Percentiles rank a stretch among this genome's conserved stretches.
phyloP scores from a whole-genome alignment of 2,329 filamentous ascomycete genomes.

The Colletotrichum higginsianum region DNA sequence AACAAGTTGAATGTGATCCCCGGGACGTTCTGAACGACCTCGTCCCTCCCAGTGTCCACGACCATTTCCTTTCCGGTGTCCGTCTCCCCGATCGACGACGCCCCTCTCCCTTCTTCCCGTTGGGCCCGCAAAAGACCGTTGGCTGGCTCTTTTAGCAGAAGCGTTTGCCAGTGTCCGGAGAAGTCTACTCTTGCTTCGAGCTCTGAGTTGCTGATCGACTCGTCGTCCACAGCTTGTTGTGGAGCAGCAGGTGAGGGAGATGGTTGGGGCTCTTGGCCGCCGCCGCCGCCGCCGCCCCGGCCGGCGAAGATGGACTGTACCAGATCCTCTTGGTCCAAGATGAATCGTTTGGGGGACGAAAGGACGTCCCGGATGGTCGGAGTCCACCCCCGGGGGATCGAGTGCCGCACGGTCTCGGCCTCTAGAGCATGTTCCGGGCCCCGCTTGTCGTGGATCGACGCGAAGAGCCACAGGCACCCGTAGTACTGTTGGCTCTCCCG shows the following conservation, averaged over 20 bases:
- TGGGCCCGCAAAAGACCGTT: neutral
- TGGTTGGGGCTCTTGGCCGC: neutral
- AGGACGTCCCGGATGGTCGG: neutral
- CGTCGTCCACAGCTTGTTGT: neutral
- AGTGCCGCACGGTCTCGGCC: slow-evolving; percentile 9
- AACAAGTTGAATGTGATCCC: neutral
- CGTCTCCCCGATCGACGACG: neutral
- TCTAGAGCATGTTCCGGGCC: slow-evolving; percentile 1
- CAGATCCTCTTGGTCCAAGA: neutral
- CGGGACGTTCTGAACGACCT: neutral
- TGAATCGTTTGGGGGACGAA: slow-evolving; percentile 1
- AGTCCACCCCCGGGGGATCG: slow-evolving; percentile 1
- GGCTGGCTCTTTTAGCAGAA: neutral
- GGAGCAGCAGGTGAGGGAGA: neutral
- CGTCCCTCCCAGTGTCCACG: slow-evolving; percentile 2
- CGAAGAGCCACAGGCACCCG: slow-evolving; percentile 11
- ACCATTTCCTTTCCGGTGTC: slow-evolving; percentile 17
- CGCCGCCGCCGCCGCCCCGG: neutral
- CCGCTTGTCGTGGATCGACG: slow-evolving; percentile 15
- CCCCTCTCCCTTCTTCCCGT: neutral
- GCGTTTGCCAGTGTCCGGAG: neutral
- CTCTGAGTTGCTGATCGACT: neutral
- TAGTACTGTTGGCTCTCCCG: slow-evolving; percentile 1
- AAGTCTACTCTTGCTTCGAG: neutral
- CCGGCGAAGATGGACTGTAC: neutral